A percentile compares a stretch with the other conserved stretches of the same genome.
phyloP scores from a whole-genome alignment of 768 basidiomycete genomes.

The Trametes cinnabarina region DNA sequence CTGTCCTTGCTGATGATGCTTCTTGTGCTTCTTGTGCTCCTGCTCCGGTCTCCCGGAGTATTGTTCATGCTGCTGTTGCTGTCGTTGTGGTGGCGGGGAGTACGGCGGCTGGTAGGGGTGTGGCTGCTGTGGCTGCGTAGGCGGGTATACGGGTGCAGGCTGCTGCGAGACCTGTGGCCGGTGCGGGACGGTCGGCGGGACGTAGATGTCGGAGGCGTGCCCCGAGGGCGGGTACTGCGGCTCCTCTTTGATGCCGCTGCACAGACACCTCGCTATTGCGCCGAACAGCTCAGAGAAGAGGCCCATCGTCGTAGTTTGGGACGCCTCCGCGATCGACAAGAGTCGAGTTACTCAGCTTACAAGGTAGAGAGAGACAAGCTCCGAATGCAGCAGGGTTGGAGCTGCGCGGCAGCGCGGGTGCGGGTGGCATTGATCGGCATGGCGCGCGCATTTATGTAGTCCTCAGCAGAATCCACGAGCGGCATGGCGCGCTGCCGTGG shows the following conservation, averaged over 20 bases:
- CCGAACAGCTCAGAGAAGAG: slow-evolving; percentile 9
- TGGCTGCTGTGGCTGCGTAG: slow-evolving; percentile 7
- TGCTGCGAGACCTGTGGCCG: slow-evolving; percentile 7
- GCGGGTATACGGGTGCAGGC: slow-evolving; percentile 6
- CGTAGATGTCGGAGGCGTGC: slow-evolving; percentile 15
- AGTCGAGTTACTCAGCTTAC: too few relatives aligned
- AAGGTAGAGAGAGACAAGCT: too few relatives aligned
- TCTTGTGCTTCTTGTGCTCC: slow-evolving; percentile 8
- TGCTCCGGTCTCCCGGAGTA: slow-evolving; percentile 4
- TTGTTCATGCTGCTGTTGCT: slow-evolving; percentile 11
- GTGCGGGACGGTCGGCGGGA: slow-evolving; percentile 22
- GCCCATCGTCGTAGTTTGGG: slow-evolving; percentile 1
- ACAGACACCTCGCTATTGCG: slow-evolving; percentile 13
- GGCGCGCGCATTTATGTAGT: background rate
- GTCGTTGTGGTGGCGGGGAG: background rate
- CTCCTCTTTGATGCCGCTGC: slow-evolving; percentile 10
- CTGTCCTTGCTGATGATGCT: slow-evolving; percentile 1
- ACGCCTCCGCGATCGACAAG: background rate
- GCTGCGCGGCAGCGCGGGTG: background rate
- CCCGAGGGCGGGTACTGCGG: slow-evolving; percentile 1
- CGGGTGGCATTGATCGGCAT: background rate
- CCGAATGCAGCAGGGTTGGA: too few relatives aligned
- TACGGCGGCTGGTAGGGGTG: background rate
- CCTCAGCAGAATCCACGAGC: too few relatives aligned
- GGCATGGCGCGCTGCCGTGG: background rate